Percentiles rank a stretch among this genome's conserved stretches.
These are phyloP conservation scores for Neoboletus magnificus DNA, from an alignment of 768 basidiomycete species.

Conservation along the genomic window DNA sequence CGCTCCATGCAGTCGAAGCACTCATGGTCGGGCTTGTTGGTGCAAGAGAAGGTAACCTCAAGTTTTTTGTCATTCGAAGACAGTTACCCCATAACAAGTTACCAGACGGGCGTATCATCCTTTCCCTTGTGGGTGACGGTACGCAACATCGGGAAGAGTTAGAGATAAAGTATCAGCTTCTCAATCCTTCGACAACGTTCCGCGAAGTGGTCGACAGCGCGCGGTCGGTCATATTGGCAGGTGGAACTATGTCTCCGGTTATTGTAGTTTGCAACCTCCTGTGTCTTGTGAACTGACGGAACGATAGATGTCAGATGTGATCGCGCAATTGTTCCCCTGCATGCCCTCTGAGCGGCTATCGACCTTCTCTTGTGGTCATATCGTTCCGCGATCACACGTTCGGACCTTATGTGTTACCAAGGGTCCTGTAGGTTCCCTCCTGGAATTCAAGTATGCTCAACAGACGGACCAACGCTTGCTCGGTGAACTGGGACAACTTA, in stretches of 20 bases:
- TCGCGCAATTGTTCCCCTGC: slow-evolving; percentile 72
- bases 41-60: slow-evolving; percentile 59
- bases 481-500: slow-evolving; percentile 76
- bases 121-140: slow-evolving; percentile 43
- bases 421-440: slow-evolving; percentile 67
- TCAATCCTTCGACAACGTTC: slow-evolving; percentile 89
- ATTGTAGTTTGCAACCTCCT: slow-evolving; percentile 22
- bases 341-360: slow-evolving; percentile 60
- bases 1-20: slow-evolving; percentile 76
- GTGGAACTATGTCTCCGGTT: slow-evolving; percentile 99
- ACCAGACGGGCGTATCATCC: slow-evolving; percentile 71
- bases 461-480: slow-evolving; percentile 66
- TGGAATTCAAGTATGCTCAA: slow-evolving; percentile 81
- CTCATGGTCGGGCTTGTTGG: slow-evolving; percentile 78
- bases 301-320: slow-evolving; percentile 79
- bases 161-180: slow-evolving; percentile 83
- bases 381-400: slow-evolving; percentile 79
- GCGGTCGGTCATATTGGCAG: slow-evolving; percentile 84
- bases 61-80: not conserved
- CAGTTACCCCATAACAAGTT: not conserved
- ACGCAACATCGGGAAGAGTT: slow-evolving; percentile 40
- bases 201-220: slow-evolving; percentile 79
- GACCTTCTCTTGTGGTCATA: slow-evolving; percentile 88
- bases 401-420: slow-evolving; percentile 69
- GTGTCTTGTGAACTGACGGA: slow-evolving; percentile 3